Conservation (phyloP, 306 rosid genomes). For the Cotoneaster glaucophyllus region DNA sequence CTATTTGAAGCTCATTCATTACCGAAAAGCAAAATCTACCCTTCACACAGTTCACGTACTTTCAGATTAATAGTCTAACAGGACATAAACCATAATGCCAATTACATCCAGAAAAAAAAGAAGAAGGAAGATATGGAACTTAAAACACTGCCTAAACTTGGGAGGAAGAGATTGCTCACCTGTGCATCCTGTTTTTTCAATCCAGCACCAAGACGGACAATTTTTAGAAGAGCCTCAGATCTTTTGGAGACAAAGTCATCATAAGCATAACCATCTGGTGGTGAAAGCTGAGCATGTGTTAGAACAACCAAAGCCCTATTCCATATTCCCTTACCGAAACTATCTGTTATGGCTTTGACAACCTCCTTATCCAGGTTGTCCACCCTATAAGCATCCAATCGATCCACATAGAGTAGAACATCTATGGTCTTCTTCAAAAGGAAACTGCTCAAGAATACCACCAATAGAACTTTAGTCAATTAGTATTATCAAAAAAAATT, state of each 20-base stretch:
- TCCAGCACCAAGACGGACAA: conserved; percentile 55
- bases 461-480: neutral
- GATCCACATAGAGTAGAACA: conserved; percentile 90
- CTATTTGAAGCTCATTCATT: neutral
- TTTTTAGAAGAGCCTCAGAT: conserved; percentile 73
- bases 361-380: conserved; percentile 85
- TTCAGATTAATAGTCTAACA: neutral
- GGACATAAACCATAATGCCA: neutral
- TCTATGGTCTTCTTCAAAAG: conserved; percentile 92
- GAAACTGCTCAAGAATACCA: conserved; percentile 47
- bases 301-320: conserved; percentile 77
- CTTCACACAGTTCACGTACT: neutral
- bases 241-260: conserved; percentile 77
- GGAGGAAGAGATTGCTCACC: conserved; percentile 29
- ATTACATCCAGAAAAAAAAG: neutral
- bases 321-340: conserved; percentile 89
- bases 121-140: neutral
- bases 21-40: neutral
- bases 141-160: neutral
- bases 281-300: conserved; percentile 88
- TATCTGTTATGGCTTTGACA: conserved; percentile 67
- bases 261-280: conserved; percentile 85
- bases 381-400: conserved; percentile 87
- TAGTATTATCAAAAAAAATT: neutral
- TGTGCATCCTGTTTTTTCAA: conserved; percentile 46